Percentiles rank a stretch among this genome's conserved stretches.
phyloP scores from a whole-genome alignment of 805 yeast species.

The Yamadazyma olivae region DNA sequence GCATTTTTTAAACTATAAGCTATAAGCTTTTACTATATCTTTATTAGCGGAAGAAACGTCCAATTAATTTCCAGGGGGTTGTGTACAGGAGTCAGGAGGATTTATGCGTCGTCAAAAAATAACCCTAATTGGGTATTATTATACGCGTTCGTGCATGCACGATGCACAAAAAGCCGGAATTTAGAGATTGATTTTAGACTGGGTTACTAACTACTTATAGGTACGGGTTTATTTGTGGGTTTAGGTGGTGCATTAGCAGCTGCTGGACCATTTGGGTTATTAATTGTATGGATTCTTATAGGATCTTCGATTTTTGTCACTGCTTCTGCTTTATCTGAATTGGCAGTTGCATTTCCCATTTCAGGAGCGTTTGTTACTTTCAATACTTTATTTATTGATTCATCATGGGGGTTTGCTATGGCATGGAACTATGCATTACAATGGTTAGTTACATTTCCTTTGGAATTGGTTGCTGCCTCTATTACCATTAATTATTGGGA shows the following conservation, averaged over 20 bases:
- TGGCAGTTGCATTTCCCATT: constrained; percentile 59
- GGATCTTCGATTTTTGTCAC: constrained; percentile 54
- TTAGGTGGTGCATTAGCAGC: constrained; percentile 54
- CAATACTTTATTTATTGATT: constrained; percentile 55
- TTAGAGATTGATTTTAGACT: no score
- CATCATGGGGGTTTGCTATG: constrained; percentile 61
- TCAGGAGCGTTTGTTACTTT: constrained; percentile 65
- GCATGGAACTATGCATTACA: constrained; percentile 46
- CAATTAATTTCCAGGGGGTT: no score
- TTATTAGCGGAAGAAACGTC: no score
- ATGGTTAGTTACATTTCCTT: constrained; percentile 35
- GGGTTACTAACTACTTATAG: constrained; percentile 8
- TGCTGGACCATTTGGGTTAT: constrained; percentile 64
- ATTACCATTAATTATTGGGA: constrained; percentile 33
- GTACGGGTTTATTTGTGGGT: constrained; percentile 56
- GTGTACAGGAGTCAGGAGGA: no score
- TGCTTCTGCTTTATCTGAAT: constrained; percentile 57
- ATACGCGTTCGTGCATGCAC: no score
- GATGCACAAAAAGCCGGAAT: no score
- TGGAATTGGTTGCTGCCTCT: constrained; percentile 35
- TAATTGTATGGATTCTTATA: constrained; percentile 53
- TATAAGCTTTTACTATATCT: no score
- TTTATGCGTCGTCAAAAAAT: no score
- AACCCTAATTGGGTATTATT: no score
- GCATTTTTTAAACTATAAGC: no score